Conservation (phyloP, 306 rosid species). For the Lathyrus oleraceus region DNA sequence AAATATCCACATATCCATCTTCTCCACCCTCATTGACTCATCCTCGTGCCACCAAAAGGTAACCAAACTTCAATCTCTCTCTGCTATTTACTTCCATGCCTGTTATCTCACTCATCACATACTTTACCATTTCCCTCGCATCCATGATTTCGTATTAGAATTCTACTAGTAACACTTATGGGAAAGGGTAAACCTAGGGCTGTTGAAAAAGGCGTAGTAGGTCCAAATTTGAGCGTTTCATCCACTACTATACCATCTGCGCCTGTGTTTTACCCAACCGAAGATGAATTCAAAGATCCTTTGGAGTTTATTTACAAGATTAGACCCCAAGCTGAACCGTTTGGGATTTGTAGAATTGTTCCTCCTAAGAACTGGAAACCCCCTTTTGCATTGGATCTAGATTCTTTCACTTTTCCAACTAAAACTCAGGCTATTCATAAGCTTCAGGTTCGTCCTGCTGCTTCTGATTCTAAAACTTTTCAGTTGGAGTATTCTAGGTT, state of each 20-base stretch:
- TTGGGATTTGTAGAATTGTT: slow-evolving; percentile 91
- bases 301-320: slow-evolving; percentile 80
- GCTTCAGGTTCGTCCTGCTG: slow-evolving; percentile 81
- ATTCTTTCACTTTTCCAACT: slow-evolving; percentile 74
- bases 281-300: slow-evolving; percentile 89
- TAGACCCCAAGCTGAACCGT: slow-evolving; percentile 84
- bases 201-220: slow-evolving; percentile 78
- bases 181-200: slow-evolving; percentile 95
- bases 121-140: neutral
- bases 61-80: slow-evolving; percentile 18
- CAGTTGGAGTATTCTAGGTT: slow-evolving; percentile 89
- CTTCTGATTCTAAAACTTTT: slow-evolving; percentile 77
- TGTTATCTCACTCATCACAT: no score
- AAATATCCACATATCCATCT: neutral
- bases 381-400: slow-evolving; percentile 78
- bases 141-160: slow-evolving; percentile 27
- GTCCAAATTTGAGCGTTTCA: slow-evolving; percentile 58
- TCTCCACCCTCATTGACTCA: neutral
- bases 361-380: slow-evolving; percentile 90
- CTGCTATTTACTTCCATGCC: slow-evolving; percentile 10
- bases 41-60: slow-evolving; percentile 1
- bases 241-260: slow-evolving; percentile 64
- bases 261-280: slow-evolving; percentile 82
- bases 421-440: slow-evolving; percentile 91
- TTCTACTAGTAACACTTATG: slow-evolving; percentile 34